These are phyloP conservation scores for Vigna nakashimae DNA, from an alignment of 306 rosid species.

Conservation along the genomic window DNA sequence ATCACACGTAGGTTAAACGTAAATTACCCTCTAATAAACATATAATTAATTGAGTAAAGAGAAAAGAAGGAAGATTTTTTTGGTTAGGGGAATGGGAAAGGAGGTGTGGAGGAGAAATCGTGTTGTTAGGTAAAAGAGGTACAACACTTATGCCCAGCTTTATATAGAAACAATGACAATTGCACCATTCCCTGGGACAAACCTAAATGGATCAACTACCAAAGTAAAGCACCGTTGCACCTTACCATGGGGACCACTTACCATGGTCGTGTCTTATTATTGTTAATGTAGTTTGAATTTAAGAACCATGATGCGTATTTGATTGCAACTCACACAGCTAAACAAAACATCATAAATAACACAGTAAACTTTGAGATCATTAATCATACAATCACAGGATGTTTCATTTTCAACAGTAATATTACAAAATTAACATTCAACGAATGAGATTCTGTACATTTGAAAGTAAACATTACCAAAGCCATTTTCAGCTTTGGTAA, in stretches of 20 bases:
- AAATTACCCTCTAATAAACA: too few species aligned
- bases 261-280: neutral
- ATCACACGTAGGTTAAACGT: too few species aligned
- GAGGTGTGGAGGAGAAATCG: neutral
- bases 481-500: constrained; percentile 42
- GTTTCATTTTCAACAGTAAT: neutral
- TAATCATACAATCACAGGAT: constrained; percentile 15
- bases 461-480: constrained; percentile 53
- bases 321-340: neutral
- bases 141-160: neutral
- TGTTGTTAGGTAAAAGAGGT: neutral
- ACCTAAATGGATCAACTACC: constrained; percentile 12
- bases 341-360: constrained; percentile 1
- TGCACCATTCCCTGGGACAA: constrained; percentile 2
- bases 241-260: constrained; percentile 19
- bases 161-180: neutral
- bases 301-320: neutral
- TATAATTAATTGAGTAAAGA: too few species aligned
- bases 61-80: neutral
- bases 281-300: constrained; percentile 9
- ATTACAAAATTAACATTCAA: constrained; percentile 44
- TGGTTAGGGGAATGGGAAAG: neutral
- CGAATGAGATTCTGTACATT: constrained; percentile 69
- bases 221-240: neutral
- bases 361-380: neutral